Base-by-base conservation (phyloP, 768 basidiomycete species). In the Hygrophorus russula region DNA sequence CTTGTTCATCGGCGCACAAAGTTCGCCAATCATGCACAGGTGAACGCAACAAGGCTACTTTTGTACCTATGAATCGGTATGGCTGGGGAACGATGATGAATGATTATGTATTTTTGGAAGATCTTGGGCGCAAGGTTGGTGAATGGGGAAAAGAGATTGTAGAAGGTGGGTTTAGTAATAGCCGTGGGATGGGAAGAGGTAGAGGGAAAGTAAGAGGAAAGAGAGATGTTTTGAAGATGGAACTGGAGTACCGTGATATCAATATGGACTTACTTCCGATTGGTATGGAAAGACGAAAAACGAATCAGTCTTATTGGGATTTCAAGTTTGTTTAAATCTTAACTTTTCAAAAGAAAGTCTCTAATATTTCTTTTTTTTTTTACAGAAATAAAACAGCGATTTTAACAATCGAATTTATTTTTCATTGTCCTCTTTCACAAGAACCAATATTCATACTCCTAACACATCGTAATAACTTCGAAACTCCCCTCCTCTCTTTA, bases 71-170 rank as follows among this genome's bases (percentile, higher is more conserved):
- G 78, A 90, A 87, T 52, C 56, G 77, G 51, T 94, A 90, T 54
- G 74, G 76, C 4, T 89, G 85, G 76, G 87, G 88, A 7, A 71
- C 74, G 19, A 82, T 94, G 80, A 84, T 90, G 80, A 74, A 81
- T 52, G 92, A 96, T 62, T 96, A 91, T 58, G 68, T 70, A 33
- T 92, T 80, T 57, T 67, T 96, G 50, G 92, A 96, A 62, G 85
- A 89, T 13, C 60, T 90, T 24, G 78, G 84, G 15, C 63, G 91
- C 50, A 79, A 73, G 51, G 79, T 83, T n/a, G 67, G 69, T 15
- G 77, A 74, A 10, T 86, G 82, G 80, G 88, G 82, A 0, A 59
- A 64, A 52, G 75, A 87, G 53, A 83, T 88, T 47, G 70, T 71
- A 49, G 66, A 67, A 41, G 74, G 85, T 45, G 73, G 81, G 33